These are phyloP conservation scores for Pulveroboletus sp. DNA, from an alignment of 768 basidiomycete species.

Conservation along the genomic window DNA sequence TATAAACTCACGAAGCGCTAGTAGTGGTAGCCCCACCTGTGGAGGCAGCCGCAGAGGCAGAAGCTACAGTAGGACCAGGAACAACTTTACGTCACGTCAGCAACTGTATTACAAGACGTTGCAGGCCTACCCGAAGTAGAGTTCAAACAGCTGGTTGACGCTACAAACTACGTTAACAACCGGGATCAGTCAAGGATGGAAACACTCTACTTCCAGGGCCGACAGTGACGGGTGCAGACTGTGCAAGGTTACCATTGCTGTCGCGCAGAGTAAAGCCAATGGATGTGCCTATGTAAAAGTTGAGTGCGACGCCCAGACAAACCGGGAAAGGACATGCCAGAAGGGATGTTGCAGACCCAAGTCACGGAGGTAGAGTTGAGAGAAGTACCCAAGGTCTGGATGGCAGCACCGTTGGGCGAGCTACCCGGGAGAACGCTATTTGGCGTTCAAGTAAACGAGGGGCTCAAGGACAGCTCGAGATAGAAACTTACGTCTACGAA, in stretches of 20 bases:
- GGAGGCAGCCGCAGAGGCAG: slow-evolving; percentile 1
- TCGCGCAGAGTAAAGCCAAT: slow-evolving; percentile 64
- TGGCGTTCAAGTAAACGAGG: background rate
- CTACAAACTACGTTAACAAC: slow-evolving; percentile 23
- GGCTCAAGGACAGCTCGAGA: background rate
- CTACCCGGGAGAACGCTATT: slow-evolving; percentile 52
- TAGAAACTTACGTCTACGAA: slow-evolving; percentile 36
- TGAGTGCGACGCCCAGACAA: background rate
- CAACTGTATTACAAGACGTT: slow-evolving; percentile 8
- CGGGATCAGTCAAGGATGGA: background rate
- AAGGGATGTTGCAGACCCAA: slow-evolving; percentile 51
- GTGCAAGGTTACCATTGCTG: slow-evolving; percentile 43
- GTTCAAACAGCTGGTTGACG: slow-evolving; percentile 29
- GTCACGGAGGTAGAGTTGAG: slow-evolving; percentile 38
- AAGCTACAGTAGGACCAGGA: slow-evolving; percentile 18
- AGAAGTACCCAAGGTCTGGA: slow-evolving; percentile 39
- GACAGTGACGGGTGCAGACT: slow-evolving; percentile 51
- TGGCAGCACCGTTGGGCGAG: slow-evolving; percentile 38
- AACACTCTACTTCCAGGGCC: slow-evolving; percentile 44
- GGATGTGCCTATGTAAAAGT: slow-evolving; percentile 35
- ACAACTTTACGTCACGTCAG: slow-evolving; percentile 18
- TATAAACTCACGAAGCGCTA: slow-evolving; percentile 17
- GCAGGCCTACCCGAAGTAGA: slow-evolving; percentile 11
- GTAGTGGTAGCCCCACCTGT: background rate
- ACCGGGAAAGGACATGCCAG: slow-evolving; percentile 31